phyloP scores from a whole-genome alignment of 164 flowering plant genomes.

The Stephania japonica region DNA sequence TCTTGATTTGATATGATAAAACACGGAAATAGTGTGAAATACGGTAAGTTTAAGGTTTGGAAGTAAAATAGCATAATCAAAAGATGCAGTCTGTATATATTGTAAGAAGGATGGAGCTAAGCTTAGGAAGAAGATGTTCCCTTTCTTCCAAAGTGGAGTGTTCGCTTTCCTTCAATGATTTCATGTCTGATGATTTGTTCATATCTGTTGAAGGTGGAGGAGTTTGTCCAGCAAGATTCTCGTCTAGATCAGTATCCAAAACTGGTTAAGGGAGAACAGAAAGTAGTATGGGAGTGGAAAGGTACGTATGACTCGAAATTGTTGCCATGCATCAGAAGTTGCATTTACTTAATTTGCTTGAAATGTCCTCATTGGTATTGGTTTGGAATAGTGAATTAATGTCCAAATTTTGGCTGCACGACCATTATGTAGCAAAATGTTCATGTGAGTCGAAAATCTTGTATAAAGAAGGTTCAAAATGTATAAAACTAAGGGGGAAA shows the following conservation, averaged over 20 bases:
- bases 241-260: constrained; percentile 83
- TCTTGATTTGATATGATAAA: too few species aligned
- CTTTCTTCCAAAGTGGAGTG: not conserved
- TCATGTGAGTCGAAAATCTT: not conserved
- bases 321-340: not conserved
- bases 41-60: too few species aligned
- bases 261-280: constrained; percentile 85
- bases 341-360: not conserved
- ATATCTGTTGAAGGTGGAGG: constrained; percentile 58
- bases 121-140: too few species aligned
- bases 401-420: not conserved
- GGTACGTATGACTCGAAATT: constrained; percentile 33
- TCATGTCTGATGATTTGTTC: not conserved
- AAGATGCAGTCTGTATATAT: too few species aligned
- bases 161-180: not conserved
- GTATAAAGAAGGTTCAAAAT: not conserved
- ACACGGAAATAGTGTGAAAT: too few species aligned
- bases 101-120: too few species aligned
- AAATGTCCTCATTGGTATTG: not conserved
- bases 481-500: too few species aligned
- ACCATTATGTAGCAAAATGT: not conserved
- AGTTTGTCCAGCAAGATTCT: constrained; percentile 84
- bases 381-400: not conserved
- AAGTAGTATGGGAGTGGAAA: constrained; percentile 99
- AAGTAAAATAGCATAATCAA: too few species aligned